Conservation (phyloP, 257 asterid species). For the Fraxinus americana region DNA sequence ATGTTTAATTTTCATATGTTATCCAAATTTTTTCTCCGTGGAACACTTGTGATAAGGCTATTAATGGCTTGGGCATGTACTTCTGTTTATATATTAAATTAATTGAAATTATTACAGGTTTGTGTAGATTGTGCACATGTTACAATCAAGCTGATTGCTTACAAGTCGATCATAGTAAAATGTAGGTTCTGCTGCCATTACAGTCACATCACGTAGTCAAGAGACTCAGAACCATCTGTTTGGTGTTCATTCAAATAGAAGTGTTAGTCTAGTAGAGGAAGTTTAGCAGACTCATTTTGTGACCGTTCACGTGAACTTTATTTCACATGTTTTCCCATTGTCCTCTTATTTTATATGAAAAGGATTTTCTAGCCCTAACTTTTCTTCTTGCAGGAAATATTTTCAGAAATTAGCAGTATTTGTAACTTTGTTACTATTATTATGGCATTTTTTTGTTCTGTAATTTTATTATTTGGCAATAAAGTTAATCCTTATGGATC, state of each 20-base stretch:
- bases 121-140: neutral
- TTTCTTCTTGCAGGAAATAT: neutral
- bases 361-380: neutral
- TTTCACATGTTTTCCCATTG: neutral
- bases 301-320: neutral
- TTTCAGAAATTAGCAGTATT: neutral
- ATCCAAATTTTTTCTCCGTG: too few relatives aligned
- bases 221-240: neutral
- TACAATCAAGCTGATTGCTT: neutral
- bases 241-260: neutral
- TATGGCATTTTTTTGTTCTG: neutral
- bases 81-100: neutral
- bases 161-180: neutral
- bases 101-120: neutral
- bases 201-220: neutral
- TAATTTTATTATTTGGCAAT: neutral
- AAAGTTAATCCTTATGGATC: neutral
- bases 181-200: neutral
- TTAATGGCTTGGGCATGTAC: neutral
- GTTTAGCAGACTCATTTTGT: neutral
- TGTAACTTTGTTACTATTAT: neutral
- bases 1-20: too few relatives aligned
- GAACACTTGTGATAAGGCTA: too few relatives aligned
- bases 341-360: slow-evolving; percentile 47
- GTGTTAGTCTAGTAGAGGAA: neutral